Conservation (phyloP, 108 stramenopile genomes). For the Fragilaria crotonensis region DNA sequence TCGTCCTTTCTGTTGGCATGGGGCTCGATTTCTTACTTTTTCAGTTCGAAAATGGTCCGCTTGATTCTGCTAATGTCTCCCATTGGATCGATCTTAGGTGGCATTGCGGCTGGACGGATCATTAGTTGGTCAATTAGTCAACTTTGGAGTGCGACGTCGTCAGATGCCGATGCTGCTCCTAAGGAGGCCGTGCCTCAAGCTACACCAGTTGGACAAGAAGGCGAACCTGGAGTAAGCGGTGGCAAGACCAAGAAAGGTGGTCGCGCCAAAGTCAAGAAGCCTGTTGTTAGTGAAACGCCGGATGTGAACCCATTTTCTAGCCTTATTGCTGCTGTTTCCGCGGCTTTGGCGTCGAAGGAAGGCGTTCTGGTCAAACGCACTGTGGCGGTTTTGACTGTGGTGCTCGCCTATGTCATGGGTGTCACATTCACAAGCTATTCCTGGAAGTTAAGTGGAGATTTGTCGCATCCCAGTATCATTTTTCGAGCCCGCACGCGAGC, state of each 20-base stretch:
- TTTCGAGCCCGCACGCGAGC: conserved; percentile 75
- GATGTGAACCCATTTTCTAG: conserved; percentile 30
- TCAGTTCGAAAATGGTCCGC: conserved; percentile 95
- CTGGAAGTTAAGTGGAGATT: conserved; percentile 51
- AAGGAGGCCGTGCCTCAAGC: conserved; percentile 9
- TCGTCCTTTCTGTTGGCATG: conserved; percentile 86
- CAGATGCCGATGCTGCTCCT: conserved; percentile 5
- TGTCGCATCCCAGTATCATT: conserved; percentile 91
- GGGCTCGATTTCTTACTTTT: conserved; percentile 90
- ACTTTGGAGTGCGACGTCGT: conserved; percentile 32
- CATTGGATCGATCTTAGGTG: conserved; percentile 81
- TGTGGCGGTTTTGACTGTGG: conserved; percentile 33
- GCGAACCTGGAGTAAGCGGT: conserved; percentile 7
- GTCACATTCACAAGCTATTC: conserved; percentile 57
- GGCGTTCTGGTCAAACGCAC: conserved; percentile 60
- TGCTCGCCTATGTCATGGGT: conserved; percentile 45
- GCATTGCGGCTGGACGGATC: conserved; percentile 78
- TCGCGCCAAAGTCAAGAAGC: conserved; percentile 31
- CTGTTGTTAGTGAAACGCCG: conserved; percentile 5
- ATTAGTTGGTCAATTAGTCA: conserved; percentile 66
- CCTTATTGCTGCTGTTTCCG: conserved; percentile 38
- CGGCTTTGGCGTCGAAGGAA: conserved; percentile 58
- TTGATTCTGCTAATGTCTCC: conserved; percentile 93
- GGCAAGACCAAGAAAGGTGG: conserved; percentile 52
- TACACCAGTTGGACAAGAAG: conserved; percentile 8